A percentile compares a stretch with the other conserved stretches of the same genome.
Evolutionary conservation across 306 rosid species (phyloP).

Genomic region (Cucumis hystrix): DNA sequence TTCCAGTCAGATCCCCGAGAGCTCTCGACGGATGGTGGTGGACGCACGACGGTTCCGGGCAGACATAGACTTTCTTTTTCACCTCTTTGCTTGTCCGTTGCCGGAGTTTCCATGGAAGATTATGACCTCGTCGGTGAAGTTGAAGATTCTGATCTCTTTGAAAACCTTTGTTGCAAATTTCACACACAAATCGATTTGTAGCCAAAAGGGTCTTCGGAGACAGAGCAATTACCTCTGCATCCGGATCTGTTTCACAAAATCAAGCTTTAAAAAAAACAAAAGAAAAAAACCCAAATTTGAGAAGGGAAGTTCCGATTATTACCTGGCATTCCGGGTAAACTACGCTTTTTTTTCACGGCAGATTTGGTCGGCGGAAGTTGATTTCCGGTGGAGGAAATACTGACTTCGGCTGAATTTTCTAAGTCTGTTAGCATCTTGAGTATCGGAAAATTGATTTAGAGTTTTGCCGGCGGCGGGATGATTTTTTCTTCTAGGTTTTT

Average conservation of each 20-base stretch:
- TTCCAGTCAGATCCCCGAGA: conserved; percentile 52
- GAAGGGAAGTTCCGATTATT: background rate
- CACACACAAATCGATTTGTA: conserved; percentile 50
- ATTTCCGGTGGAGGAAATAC: conserved; percentile 3
- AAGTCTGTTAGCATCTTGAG: background rate
- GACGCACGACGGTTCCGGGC: conserved; percentile 44
- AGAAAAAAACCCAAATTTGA: background rate
- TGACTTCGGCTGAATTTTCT: background rate
- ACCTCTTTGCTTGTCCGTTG: conserved; percentile 47
- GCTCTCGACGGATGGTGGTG: conserved; percentile 53
- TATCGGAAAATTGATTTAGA: background rate
- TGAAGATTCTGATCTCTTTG: conserved; percentile 60
- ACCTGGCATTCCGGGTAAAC: conserved; percentile 67
- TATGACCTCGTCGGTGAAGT: conserved; percentile 56
- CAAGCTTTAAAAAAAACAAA: background rate
- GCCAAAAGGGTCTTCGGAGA: conserved; percentile 45
- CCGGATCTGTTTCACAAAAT: conserved; percentile 34
- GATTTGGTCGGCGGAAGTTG: conserved; percentile 27
- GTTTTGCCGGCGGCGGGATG: background rate
- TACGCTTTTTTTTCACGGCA: conserved; percentile 34
- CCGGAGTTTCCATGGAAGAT: conserved; percentile 52
- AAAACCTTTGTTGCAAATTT: conserved; percentile 56
- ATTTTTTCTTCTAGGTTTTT: background rate
- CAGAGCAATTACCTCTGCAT: conserved; percentile 52
- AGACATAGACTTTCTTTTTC: conserved; percentile 46